Percentiles rank a stretch among this genome's conserved stretches.
These are phyloP conservation scores for Balakata baccata DNA, from an alignment of 345 rosid species.

Conservation along the genomic window DNA sequence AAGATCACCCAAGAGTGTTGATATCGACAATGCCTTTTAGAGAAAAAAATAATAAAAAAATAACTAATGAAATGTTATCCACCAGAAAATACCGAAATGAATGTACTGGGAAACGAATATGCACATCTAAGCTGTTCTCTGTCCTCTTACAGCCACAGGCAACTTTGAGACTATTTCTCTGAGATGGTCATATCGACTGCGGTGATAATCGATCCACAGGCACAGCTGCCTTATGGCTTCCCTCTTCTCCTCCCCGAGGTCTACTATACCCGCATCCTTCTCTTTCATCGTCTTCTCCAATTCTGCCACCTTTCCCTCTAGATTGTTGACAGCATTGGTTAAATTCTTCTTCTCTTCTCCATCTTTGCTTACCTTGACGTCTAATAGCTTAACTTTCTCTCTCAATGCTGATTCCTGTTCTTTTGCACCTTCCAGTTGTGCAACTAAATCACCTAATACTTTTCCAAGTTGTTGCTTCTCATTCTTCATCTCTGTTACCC, in stretches of 20 bases:
- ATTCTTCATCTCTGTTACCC: constrained; percentile 42
- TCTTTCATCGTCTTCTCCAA: constrained; percentile 47
- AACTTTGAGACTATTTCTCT: constrained; percentile 46
- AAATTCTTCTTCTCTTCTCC: constrained; percentile 51
- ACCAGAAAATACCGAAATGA: constrained; percentile 1
- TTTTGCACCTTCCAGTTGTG: constrained; percentile 39
- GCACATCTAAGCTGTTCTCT: constrained; percentile 27
- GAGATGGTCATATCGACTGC: constrained; percentile 51
- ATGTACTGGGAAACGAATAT: not conserved
- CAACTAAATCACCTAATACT: constrained; percentile 29
- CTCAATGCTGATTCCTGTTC: constrained; percentile 33
- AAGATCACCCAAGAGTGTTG: constrained; percentile 8
- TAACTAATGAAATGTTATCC: not conserved
- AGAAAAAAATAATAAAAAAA: constrained; percentile 11
- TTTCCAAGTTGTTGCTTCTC: constrained; percentile 37
- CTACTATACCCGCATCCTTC: constrained; percentile 41
- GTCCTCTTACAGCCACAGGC: constrained; percentile 31
- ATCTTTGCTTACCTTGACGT: constrained; percentile 42
- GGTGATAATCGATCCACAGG: constrained; percentile 73
- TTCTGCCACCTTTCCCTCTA: constrained; percentile 36
- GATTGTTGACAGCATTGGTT: constrained; percentile 28
- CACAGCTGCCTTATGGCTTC: constrained; percentile 97
- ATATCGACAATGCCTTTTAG: not conserved
- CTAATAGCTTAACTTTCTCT: constrained; percentile 46
- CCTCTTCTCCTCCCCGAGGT: constrained; percentile 72